A percentile compares a stretch with the other conserved stretches of the same genome.
Evolutionary conservation across 805 yeast genomes (phyloP).

Genomic region (Suhomyces canberraensis): DNA sequence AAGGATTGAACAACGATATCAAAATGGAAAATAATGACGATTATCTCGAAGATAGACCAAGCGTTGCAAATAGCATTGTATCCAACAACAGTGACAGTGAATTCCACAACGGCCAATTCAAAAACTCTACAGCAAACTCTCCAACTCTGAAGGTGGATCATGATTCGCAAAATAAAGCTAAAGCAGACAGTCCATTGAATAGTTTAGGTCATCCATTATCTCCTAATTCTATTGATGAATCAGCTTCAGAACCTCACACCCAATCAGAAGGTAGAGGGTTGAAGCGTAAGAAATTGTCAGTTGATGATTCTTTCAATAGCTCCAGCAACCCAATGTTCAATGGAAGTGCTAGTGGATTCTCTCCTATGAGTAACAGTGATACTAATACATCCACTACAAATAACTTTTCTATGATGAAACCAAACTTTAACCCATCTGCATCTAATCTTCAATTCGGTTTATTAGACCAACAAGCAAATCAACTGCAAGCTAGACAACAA

Average conservation of each 20-base stretch:
- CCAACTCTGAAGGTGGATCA: background rate
- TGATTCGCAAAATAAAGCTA: background rate
- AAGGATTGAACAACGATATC: conserved; percentile 8
- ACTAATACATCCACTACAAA: conserved; percentile 29
- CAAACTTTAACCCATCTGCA: background rate
- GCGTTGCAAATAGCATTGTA: conserved; percentile 1
- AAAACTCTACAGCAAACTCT: background rate
- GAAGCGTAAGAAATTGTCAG: conserved; percentile 49
- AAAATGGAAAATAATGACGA: conserved; percentile 4
- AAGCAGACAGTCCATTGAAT: background rate
- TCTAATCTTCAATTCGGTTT: conserved; percentile 6
- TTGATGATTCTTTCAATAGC: conserved; percentile 40
- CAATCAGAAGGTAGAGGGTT: conserved; percentile 36
- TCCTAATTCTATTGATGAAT: conserved; percentile 61
- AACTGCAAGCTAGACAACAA: conserved; percentile 9
- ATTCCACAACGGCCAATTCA: background rate
- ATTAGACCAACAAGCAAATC: conserved; percentile 9
- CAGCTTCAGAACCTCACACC: conserved; percentile 49
- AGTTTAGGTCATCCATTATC: conserved; percentile 42
- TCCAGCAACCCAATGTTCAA: conserved; percentile 38
- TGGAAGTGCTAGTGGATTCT: conserved; percentile 37
- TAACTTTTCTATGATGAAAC: conserved; percentile 7
- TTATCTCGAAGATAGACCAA: background rate
- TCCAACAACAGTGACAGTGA: conserved; percentile 2
- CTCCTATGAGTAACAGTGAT: conserved; percentile 47